Evolutionary conservation across 2,329 filamentous ascomycete species (phyloP), one percentile per base, ranked within the genome.

Genomic region (Plectosphaerella plurivora): DNA sequence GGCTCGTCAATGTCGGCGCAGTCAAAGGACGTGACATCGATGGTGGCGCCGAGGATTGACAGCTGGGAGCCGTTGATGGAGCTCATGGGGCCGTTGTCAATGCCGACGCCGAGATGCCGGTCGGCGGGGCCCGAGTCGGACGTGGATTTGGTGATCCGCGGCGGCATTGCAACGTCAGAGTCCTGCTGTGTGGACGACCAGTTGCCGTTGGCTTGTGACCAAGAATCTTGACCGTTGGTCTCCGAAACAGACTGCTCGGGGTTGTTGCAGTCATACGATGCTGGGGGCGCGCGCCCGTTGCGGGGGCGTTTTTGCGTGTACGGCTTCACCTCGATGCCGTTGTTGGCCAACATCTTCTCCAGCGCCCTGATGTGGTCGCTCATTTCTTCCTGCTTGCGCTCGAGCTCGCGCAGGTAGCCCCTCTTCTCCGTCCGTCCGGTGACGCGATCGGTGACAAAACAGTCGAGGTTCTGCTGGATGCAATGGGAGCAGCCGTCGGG

Each of bases 391-490:
- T 87, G 86, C 63, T 91, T 84, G 55, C 81, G 78, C 68, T 96
- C 89, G 52, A 94, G 75, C 60, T 86, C 81, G 65, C 92, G 86
- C 58, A 89, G 77, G 63, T 93, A 91, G 50, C 91, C 91, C 61
- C 91, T 79, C 53, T 85, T 83, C 54, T 89, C 87, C 49, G 90
- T 89, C 57, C 88, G 86, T 53, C 90, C 89, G 4, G 89, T 92
- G 63, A 94, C 90, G 61, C 91, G 85, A 68, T 96, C 91, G 53
- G 91, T 96, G 51, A 91, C 91, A 70, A 83, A 86, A 72, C 91
- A 96, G 63, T 89, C 82, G 61, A 88, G 83, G 57, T 83, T 84
- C 65, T 89, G 88, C 68, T 87, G 84, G 60, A 83, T 74, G 73
- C 91, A 96, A 61, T 89, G 87, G 56, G 88, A 89, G 72, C 91